Percentiles rank a stretch among this genome's conserved stretches.
phyloP scores from a whole-genome alignment of 495 filamentous ascomycete species.

The Choiromyces venosus region DNA sequence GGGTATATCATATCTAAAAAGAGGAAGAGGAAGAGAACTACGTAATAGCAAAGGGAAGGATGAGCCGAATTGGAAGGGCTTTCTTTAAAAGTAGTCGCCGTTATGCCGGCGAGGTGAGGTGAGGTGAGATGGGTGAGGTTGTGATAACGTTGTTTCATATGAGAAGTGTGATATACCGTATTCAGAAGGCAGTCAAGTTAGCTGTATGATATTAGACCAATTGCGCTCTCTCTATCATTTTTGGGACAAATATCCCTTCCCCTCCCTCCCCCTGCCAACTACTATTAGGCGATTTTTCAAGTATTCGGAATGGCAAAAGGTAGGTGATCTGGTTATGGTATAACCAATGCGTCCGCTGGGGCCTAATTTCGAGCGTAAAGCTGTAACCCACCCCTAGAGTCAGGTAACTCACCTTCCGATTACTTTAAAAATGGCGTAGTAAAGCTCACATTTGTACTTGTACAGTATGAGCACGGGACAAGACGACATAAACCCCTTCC shows the following conservation, averaged over 20 bases:
- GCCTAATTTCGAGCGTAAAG: no score
- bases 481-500: no score
- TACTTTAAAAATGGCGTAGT: no score
- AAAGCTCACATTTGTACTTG: neutral
- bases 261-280: no score
- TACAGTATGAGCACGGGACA: constrained; percentile 1
- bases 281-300: no score
- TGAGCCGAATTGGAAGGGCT: neutral
- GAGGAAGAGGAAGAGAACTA: neutral
- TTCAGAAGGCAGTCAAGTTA: neutral
- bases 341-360: no score
- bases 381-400: no score
- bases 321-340: no score
- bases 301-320: no score
- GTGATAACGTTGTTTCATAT: neutral
- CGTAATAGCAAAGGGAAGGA: constrained; percentile 3
- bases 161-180: neutral
- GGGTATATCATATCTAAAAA: neutral
- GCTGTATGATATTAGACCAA: neutral
- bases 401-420: no score
- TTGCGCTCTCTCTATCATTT: neutral
- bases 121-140: no score
- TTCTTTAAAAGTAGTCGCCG: neutral
- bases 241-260: neutral
- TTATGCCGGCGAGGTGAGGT: neutral